Evolutionary conservation across 371 early-diverging fungal species (phyloP), one percentile per base, ranked within the genome.

Genomic region (Lichtheimia corymbifera): DNA sequence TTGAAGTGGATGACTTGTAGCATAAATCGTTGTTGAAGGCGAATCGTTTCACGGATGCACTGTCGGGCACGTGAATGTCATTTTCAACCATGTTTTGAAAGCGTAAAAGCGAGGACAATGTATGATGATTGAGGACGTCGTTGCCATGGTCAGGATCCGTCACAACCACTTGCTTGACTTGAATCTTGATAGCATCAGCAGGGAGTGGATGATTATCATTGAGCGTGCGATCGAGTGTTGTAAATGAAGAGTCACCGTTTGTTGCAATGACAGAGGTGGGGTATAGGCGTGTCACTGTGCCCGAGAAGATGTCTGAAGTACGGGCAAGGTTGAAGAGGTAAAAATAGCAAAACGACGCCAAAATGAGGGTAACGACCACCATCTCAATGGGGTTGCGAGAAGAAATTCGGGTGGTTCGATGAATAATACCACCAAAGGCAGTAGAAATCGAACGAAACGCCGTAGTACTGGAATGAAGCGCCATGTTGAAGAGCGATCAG

Each of bases 311-410:
- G 49, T 85, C 88, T 30, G 91, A 88, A 30, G 88, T 84, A 53
- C 85, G 77, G 50, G 90, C 83, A 28, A 85, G 74, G 71, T 90
- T 87, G 77, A 93, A 88, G 22, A 93, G 78, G 30, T 88, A 88
- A 64, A 93, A 87, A 70, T 91, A 92, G 50, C 84, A 80, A 63
- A 87, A 87, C 14, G 90, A 87, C 7, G 92, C 90, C 30, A 91
- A 62, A 43, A 93, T 80, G 53, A 92, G 74, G 61, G 86, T 86
- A 61, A 83, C 73, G 53, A 87, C 86, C 62, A 94, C 91, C 71
- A 87, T 88, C 76, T 94, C 95, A 59, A 94, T 91, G 28, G 93
- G 93, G 70, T 88, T 87, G 14, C 77, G 73, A 49, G 76, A 67
- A 0, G 80, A 69, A 5, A 80, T 41, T 28, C 41, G 53, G 25